Percentiles rank a stretch among this genome's conserved stretches.
phyloP scores from a whole-genome alignment of 2,329 filamentous ascomycete genomes.

The Talaromyces sp. region DNA sequence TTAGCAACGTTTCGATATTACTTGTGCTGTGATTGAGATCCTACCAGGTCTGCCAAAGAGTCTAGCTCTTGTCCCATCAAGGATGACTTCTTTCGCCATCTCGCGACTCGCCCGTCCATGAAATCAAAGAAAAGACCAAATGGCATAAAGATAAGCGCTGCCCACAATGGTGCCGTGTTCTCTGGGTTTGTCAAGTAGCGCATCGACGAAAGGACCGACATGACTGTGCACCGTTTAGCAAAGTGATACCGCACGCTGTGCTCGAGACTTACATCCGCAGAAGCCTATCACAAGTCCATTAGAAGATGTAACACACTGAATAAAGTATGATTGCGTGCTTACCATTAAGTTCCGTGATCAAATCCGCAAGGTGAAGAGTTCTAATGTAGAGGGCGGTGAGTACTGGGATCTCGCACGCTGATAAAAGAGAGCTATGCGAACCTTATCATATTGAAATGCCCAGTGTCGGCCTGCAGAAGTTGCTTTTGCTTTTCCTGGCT shows the following conservation, averaged over 20 bases:
- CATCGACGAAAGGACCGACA: conserved; percentile 93
- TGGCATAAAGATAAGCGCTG: conserved; percentile 79
- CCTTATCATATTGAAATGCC: conserved; percentile 48
- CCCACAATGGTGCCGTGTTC: conserved; percentile 66
- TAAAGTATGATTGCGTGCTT: conserved; percentile 8
- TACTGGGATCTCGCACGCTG: not conserved
- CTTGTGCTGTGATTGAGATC: conserved; percentile 17
- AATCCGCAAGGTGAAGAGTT: conserved; percentile 45
- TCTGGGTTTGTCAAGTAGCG: conserved; percentile 73
- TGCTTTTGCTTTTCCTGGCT: conserved; percentile 46
- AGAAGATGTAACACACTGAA: not conserved
- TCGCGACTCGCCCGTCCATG: conserved; percentile 92
- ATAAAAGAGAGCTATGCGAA: conserved; percentile 18
- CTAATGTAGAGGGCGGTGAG: conserved; percentile 19
- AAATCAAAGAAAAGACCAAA: conserved; percentile 97
- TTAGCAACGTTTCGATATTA: not conserved
- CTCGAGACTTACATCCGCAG: conserved; percentile 38
- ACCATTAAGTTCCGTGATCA: conserved; percentile 47
- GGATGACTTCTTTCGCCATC: conserved; percentile 94
- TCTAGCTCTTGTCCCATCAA: conserved; percentile 98
- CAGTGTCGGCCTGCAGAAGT: conserved; percentile 41
- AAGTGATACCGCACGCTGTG: not conserved
- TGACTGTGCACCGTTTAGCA: conserved; percentile 46
- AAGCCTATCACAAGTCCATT: conserved; percentile 31
- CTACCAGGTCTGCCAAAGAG: conserved; percentile 87